Evolutionary conservation across 2,329 filamentous ascomycete species (phyloP).

Genomic region (Apiospora aurea): DNA sequence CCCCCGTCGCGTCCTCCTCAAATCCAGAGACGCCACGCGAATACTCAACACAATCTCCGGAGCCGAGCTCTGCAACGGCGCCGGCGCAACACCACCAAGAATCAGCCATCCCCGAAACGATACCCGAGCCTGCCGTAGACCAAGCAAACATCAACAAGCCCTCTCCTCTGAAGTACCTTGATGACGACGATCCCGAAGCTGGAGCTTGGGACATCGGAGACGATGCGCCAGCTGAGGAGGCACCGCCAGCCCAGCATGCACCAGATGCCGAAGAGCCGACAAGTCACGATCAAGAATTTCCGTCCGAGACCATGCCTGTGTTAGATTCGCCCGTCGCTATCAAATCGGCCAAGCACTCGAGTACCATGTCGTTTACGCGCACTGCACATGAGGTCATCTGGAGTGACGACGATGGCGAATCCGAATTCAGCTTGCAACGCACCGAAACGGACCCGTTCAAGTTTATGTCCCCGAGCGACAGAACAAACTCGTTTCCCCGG

Average conservation of each 20-base stretch:
- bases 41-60: slow-evolving; percentile 3
- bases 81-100: slow-evolving; percentile 24
- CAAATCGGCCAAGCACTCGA: slow-evolving; percentile 60
- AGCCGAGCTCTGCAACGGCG: slow-evolving; percentile 3
- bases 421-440: slow-evolving; percentile 62
- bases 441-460: slow-evolving; percentile 65
- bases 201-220: slow-evolving; percentile 38
- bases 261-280: slow-evolving; percentile 28
- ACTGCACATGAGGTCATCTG: slow-evolving; percentile 69
- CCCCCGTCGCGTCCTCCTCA: neutral
- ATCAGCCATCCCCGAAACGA: slow-evolving; percentile 27
- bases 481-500: slow-evolving; percentile 70
- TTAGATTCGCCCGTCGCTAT: slow-evolving; percentile 30
- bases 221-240: slow-evolving; percentile 13
- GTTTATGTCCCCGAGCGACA: slow-evolving; percentile 63
- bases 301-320: slow-evolving; percentile 27
- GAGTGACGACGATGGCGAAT: slow-evolving; percentile 60
- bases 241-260: slow-evolving; percentile 23
- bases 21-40: slow-evolving; percentile 27
- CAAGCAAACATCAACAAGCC: slow-evolving; percentile 29
- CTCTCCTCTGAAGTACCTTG: slow-evolving; percentile 36
- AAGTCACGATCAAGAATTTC: slow-evolving; percentile 27
- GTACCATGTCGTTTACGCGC: slow-evolving; percentile 67
- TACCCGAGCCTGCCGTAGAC: slow-evolving; percentile 30
- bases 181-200: slow-evolving; percentile 36